Conservation (phyloP, 768 basidiomycete species). For the Rhizopogon roseolus region DNA sequence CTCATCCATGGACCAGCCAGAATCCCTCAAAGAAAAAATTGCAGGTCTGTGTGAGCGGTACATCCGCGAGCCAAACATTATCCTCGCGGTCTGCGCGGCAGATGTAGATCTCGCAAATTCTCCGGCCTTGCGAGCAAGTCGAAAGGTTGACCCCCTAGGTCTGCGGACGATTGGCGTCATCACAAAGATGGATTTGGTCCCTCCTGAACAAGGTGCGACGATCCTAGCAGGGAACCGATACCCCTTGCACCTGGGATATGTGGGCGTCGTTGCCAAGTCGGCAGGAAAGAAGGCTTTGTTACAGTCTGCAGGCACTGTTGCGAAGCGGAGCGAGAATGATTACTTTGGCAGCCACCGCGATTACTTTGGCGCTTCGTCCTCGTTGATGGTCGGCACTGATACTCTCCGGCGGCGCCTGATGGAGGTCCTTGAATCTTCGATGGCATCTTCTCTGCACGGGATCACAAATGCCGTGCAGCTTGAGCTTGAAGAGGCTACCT, state of each 20-base stretch:
- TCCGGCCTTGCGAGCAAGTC: slow-evolving; percentile 88
- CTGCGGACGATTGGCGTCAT: slow-evolving; percentile 95
- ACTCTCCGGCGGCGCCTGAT: slow-evolving; percentile 87
- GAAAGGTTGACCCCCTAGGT: slow-evolving; percentile 92
- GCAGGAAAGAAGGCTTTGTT: slow-evolving; percentile 49
- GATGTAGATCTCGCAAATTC: slow-evolving; percentile 99
- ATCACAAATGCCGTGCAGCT: slow-evolving; percentile 97
- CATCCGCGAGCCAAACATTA: slow-evolving; percentile 99
- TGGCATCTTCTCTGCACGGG: slow-evolving; percentile 92
- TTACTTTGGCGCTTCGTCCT: slow-evolving; percentile 54
- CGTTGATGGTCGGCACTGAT: slow-evolving; percentile 86
- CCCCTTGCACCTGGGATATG: slow-evolving; percentile 95
- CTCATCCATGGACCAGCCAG: slow-evolving; percentile 92
- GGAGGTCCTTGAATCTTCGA: slow-evolving; percentile 96
- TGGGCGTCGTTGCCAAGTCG: slow-evolving; percentile 91
- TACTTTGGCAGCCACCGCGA: slow-evolving; percentile 65
- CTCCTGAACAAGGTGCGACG: slow-evolving; percentile 72
- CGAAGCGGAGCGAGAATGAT: slow-evolving; percentile 55
- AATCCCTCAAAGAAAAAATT: slow-evolving; percentile 91
- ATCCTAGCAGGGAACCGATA: slow-evolving; percentile 90
- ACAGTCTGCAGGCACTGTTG: slow-evolving; percentile 45
- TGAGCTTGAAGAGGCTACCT: slow-evolving; percentile 93
- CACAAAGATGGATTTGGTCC: slow-evolving; percentile 98
- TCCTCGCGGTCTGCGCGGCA: slow-evolving; percentile 97
- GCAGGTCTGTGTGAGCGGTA: slow-evolving; percentile 87